These are phyloP conservation scores for Friedmanniomyces simplex DNA, from an alignment of 495 filamentous ascomycete species.

Conservation along the genomic window DNA sequence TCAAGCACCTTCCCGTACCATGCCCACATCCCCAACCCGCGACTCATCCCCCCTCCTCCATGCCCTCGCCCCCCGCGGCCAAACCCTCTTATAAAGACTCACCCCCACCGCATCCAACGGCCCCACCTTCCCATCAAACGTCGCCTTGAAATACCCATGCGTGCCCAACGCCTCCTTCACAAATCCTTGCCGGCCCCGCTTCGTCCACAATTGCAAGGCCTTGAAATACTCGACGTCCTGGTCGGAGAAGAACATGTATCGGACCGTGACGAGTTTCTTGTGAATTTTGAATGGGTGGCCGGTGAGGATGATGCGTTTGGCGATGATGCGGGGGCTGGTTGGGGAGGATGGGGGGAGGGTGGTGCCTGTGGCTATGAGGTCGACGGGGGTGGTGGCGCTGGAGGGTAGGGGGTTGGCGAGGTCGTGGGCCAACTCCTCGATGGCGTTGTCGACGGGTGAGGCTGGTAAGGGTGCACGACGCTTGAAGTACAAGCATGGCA, in stretches of 20 bases:
- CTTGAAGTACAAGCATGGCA: conserved; percentile 81
- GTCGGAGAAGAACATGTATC: conserved; percentile 98
- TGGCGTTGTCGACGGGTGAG: conserved; percentile 25
- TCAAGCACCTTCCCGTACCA: no score
- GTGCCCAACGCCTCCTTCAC: conserved; percentile 92
- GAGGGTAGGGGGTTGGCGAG: neutral
- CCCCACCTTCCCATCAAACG: conserved; percentile 90
- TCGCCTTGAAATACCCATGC: conserved; percentile 98
- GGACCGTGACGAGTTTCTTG: conserved; percentile 87
- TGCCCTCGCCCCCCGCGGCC: conserved; percentile 57
- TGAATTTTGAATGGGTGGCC: conserved; percentile 98
- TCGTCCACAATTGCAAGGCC: conserved; percentile 88
- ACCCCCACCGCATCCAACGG: conserved; percentile 88
- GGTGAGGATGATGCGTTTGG: conserved; percentile 88
- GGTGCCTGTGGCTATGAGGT: conserved; percentile 76
- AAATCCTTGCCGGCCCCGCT: conserved; percentile 71
- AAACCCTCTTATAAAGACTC: conserved; percentile 87
- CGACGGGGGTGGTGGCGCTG: conserved; percentile 33
- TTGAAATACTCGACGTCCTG: conserved; percentile 97
- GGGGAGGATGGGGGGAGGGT: conserved; percentile 70
- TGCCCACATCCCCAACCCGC: neutral
- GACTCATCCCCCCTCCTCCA: conserved; percentile 17
- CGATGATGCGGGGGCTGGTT: conserved; percentile 67
- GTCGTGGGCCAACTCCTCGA: conserved; percentile 27
- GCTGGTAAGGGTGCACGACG: conserved; percentile 19